Conservation (phyloP, 768 basidiomycete species). For the Boletus coccyginus region DNA sequence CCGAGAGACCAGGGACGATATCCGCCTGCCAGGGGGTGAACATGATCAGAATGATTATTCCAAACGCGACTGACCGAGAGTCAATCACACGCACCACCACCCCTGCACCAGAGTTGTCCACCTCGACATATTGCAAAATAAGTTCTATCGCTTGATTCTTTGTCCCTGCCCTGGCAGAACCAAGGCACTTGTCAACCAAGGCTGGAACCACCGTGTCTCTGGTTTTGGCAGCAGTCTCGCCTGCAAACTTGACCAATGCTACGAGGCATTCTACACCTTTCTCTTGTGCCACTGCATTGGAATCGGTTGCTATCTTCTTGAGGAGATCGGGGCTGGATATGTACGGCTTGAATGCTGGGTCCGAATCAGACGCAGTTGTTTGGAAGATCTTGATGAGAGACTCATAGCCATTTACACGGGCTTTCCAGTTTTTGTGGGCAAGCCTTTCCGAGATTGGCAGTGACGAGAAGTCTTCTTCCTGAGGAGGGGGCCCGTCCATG, state of each 20-base stretch:
- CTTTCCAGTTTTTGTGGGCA: slow-evolving; percentile 98
- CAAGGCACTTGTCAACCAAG: slow-evolving; percentile 93
- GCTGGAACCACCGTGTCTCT: slow-evolving; percentile 82
- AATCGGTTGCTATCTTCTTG: slow-evolving; percentile 84
- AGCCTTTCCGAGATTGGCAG: slow-evolving; percentile 80
- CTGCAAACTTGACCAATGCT: slow-evolving; percentile 85
- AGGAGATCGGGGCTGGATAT: slow-evolving; percentile 71
- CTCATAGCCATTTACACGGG: slow-evolving; percentile 91
- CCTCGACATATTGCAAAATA: slow-evolving; percentile 85
- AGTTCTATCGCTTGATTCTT: slow-evolving; percentile 86
- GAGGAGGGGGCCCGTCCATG: slow-evolving; percentile 91
- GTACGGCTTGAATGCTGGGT: slow-evolving; percentile 93
- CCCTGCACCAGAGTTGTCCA: slow-evolving; percentile 84
- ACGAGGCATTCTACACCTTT: slow-evolving; percentile 91
- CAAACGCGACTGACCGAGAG: slow-evolving; percentile 27
- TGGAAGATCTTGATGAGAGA: slow-evolving; percentile 83
- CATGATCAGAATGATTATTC: slow-evolving; percentile 23
- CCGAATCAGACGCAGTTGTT: slow-evolving; percentile 86
- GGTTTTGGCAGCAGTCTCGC: slow-evolving; percentile 81
- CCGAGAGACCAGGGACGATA: slow-evolving; percentile 77
- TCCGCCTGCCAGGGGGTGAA: slow-evolving; percentile 51
- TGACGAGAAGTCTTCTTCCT: slow-evolving; percentile 88
- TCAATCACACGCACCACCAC: slow-evolving; percentile 70
- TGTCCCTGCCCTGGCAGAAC: slow-evolving; percentile 87
- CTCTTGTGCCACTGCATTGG: slow-evolving; percentile 97